Evolutionary conservation across 495 filamentous ascomycete genomes (phyloP), one percentile per base, ranked within the genome.

Genomic region (Aspergillus taichungensis): DNA sequence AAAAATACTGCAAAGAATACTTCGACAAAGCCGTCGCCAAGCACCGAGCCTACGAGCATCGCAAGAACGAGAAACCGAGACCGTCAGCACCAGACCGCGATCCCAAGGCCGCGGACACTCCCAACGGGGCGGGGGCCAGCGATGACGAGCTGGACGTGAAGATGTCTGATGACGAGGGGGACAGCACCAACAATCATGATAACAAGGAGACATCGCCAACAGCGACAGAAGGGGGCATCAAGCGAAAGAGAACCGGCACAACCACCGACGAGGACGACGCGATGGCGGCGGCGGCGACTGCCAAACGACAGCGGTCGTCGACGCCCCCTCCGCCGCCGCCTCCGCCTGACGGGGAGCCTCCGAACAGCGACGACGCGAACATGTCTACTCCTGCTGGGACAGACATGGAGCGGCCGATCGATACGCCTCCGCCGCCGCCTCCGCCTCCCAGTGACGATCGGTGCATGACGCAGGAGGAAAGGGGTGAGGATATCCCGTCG

Each of bases 1-100:
- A 86, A 62, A 78, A 73, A 40, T 87, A 80, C 54, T 88, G 87
- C 54, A 84, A 85, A 43, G 77, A 85, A 13, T 96, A 76, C 64
- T 88, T 96, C 58, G 86, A 90, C 30, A 88, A 88, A 55, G 88
- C 85, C 0, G 79, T 87, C 2, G 69, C 71, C 40, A 94, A 94
- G 67, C 82, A 84, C 54, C 70, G 69, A 30, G 80, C 74, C 37
- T 70, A 82, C 42, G 83, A 94, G 45, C 78, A 79, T 59, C 75
- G 69, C 51, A 85, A 81, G 57, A 68, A 69, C 3, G 73, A 77
- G 44, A 71, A 66, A 36, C 63, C 72, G 49, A 57, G 30, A 52
- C 54, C n/a, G 54, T 35, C 6, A 24, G 44, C 43, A 55, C 55
- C 28, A 50, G 60, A 37, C 53, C 56, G 13, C 31, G 65, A 60